phyloP scores from a whole-genome alignment of 2,329 filamentous ascomycete species.

The Clonostachys rhizophaga region DNA sequence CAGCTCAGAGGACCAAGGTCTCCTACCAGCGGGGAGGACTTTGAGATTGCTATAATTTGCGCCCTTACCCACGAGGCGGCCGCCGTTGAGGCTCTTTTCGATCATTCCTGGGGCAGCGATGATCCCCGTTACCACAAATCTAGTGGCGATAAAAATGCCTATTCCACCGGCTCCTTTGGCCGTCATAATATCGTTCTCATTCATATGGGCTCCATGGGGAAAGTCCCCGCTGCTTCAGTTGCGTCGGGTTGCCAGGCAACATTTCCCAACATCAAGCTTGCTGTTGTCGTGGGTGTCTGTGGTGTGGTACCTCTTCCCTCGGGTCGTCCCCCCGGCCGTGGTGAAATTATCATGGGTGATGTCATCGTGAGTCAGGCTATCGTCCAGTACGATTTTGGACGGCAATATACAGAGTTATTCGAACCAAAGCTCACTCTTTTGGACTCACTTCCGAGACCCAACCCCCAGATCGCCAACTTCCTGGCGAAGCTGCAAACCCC shows the following conservation, averaged over 20 bases:
- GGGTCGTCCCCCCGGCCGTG: not conserved
- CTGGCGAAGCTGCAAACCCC: constrained; percentile 14
- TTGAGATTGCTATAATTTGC: constrained; percentile 11
- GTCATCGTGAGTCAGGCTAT: constrained; percentile 17
- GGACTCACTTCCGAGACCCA: constrained; percentile 8
- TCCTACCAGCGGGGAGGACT: not conserved
- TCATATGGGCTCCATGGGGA: constrained; percentile 18
- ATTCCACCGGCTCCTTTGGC: constrained; percentile 13
- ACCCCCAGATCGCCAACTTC: constrained; percentile 10
- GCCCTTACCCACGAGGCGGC: constrained; percentile 10
- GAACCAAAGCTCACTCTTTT: constrained; percentile 9
- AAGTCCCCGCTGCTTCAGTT: constrained; percentile 9
- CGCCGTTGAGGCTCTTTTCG: constrained; percentile 9
- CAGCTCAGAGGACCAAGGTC: no score
- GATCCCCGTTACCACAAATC: constrained; percentile 7
- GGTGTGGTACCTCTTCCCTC: constrained; percentile 9
- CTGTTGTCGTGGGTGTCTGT: constrained; percentile 11
- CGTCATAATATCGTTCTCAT: constrained; percentile 19
- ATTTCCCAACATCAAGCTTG: constrained; percentile 10
- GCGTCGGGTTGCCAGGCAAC: constrained; percentile 5
- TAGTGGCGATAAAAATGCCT: constrained; percentile 15
- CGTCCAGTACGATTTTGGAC: constrained; percentile 19
- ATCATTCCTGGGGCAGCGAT: constrained; percentile 9
- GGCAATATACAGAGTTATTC: constrained; percentile 11
- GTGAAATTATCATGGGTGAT: constrained; percentile 13